phyloP scores from a whole-genome alignment of 2,329 filamentous ascomycete genomes.

The Chrysosphaeria jannelii region DNA sequence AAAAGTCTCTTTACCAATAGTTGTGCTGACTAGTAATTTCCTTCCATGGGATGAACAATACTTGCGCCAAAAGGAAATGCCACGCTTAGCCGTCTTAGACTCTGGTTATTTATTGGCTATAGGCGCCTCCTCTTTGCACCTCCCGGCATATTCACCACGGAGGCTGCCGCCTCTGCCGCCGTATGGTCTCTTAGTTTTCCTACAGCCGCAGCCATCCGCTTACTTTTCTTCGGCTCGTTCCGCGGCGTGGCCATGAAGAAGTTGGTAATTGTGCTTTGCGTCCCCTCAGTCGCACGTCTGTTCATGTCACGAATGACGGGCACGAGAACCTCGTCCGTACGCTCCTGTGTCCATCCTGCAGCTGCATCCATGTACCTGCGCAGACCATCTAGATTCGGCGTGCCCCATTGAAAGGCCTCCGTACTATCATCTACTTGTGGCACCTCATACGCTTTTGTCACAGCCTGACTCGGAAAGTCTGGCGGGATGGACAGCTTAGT shows the following conservation, averaged over 20 bases:
- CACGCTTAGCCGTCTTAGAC: too few species aligned
- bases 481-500: constrained; percentile 66
- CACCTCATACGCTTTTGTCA: constrained; percentile 55
- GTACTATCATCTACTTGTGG: constrained; percentile 61
- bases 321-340: constrained; percentile 83
- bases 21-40: too few species aligned
- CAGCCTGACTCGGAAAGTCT: constrained; percentile 46
- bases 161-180: constrained; percentile 2
- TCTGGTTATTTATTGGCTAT: too few species aligned
- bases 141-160: constrained; percentile 1
- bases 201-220: constrained; percentile 9
- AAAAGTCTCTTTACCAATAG: too few species aligned
- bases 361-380: constrained; percentile 66
- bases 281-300: constrained; percentile 57
- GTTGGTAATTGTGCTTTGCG: constrained; percentile 83
- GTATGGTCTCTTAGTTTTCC: constrained; percentile 7
- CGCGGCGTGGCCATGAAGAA: constrained; percentile 39
- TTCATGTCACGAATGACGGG: constrained; percentile 95
- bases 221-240: constrained; percentile 5
- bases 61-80: too few species aligned
- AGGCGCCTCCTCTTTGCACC: too few species aligned
- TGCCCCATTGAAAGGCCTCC: constrained; percentile 76
- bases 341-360: constrained; percentile 73
- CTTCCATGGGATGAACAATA: too few species aligned
- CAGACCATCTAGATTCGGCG: constrained; percentile 69